A percentile compares a stretch with the other conserved stretches of the same genome.
These are phyloP conservation scores for Parachaetomium inaequale DNA, from an alignment of 495 filamentous ascomycete genomes.

Conservation along the genomic window DNA sequence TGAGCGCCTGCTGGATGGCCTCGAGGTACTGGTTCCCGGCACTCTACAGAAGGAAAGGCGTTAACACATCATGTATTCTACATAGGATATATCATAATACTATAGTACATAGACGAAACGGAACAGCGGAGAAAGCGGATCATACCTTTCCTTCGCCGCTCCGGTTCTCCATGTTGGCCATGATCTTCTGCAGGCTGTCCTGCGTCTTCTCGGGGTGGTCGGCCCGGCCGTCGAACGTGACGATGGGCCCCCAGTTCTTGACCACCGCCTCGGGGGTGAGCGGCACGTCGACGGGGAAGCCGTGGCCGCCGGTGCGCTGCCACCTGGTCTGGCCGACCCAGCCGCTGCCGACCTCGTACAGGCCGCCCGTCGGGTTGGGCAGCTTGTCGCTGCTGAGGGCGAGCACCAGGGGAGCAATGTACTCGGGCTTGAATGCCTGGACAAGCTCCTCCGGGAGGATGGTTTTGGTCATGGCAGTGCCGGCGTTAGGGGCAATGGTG, in stretches of 20 bases:
- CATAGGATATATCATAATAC: slow-evolving; percentile 29
- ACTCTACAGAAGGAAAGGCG: slow-evolving; percentile 34
- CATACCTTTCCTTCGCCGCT: slow-evolving; percentile 51
- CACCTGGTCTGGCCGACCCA: slow-evolving; percentile 91
- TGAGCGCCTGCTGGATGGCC: slow-evolving; percentile 75
- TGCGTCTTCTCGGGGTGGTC: slow-evolving; percentile 80
- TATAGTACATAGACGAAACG: slow-evolving; percentile 25
- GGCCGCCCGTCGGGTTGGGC: slow-evolving; percentile 77
- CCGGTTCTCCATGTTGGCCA: slow-evolving; percentile 86
- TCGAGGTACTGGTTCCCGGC: slow-evolving; percentile 51
- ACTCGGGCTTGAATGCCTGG: slow-evolving; percentile 98
- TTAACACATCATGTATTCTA: slow-evolving; percentile 32
- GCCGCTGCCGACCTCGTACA: slow-evolving; percentile 96
- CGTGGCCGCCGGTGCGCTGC: slow-evolving; percentile 88
- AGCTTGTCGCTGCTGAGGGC: slow-evolving; percentile 85
- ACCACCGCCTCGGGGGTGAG: slow-evolving; percentile 84
- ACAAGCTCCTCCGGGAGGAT: slow-evolving; percentile 98
- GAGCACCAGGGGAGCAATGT: slow-evolving; percentile 89
- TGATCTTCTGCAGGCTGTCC: slow-evolving; percentile 77
- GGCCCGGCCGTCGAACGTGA: slow-evolving; percentile 83
- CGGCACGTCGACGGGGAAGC: slow-evolving; percentile 85
- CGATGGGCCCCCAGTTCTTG: slow-evolving; percentile 72
- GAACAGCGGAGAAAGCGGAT: slow-evolving; percentile 26
- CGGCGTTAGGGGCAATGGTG: slow-evolving; percentile 96
- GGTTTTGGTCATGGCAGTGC: slow-evolving; percentile 90